phyloP scores from a whole-genome alignment of 257 asterid genomes.

The Datura wrightii region DNA sequence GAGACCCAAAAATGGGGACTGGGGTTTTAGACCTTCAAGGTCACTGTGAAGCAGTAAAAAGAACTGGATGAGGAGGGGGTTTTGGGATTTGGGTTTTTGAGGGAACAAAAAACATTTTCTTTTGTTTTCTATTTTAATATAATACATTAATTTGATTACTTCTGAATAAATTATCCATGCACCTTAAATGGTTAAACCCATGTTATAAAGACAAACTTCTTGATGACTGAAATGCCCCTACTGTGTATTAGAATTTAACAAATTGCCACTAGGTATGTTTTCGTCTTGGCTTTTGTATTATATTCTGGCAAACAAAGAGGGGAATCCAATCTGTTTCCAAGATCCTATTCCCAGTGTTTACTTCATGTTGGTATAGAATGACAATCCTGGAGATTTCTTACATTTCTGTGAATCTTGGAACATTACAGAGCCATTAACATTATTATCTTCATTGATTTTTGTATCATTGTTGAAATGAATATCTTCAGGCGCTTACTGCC shows the following conservation, averaged over 20 bases:
- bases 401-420: slow-evolving; percentile 23
- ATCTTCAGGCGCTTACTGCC: slow-evolving; percentile 58
- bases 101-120: not conserved
- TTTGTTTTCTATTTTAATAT: not conserved
- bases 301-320: not conserved
- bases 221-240: slow-evolving; percentile 44
- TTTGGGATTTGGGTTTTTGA: slow-evolving; percentile 31
- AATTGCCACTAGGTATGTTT: slow-evolving; percentile 36
- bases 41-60: slow-evolving; percentile 13
- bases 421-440: slow-evolving; percentile 2
- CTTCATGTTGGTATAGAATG: slow-evolving; percentile 27
- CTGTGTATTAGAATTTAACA: slow-evolving; percentile 15
- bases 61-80: slow-evolving; percentile 37
- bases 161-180: not conserved
- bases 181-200: no score
- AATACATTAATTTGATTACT: not conserved
- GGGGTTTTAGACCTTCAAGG: slow-evolving; percentile 30
- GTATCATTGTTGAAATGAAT: slow-evolving; percentile 56
- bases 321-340: not conserved
- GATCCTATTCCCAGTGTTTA: not conserved
- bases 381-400: slow-evolving; percentile 29
- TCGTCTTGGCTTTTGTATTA: not conserved
- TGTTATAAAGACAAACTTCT: not conserved
- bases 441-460: slow-evolving; percentile 30
- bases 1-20: slow-evolving; percentile 17